These are phyloP conservation scores for Rhynchospora breviuscula DNA, from an alignment of 176 grass and related monocot species.

Conservation along the genomic window DNA sequence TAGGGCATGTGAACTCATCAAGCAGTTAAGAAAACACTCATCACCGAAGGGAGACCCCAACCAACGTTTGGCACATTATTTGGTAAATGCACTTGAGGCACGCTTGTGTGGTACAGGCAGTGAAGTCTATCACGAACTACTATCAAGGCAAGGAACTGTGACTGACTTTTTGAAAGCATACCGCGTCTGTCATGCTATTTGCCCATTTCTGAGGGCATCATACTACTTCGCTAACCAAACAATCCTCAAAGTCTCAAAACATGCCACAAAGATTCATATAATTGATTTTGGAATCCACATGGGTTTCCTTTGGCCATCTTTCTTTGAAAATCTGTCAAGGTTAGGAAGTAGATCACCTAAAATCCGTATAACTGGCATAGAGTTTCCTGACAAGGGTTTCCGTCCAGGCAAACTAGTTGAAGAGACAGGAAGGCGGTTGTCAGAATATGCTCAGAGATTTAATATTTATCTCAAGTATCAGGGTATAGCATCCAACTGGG, in stretches of 20 bases:
- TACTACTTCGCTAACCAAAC: constrained; percentile 50
- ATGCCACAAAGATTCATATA: constrained; percentile 40
- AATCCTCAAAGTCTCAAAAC: constrained; percentile 28
- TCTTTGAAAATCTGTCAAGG: constrained; percentile 39
- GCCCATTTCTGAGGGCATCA: constrained; percentile 35
- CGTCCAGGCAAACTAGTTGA: constrained; percentile 39
- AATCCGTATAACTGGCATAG: constrained; percentile 52
- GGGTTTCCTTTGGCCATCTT: constrained; percentile 53
- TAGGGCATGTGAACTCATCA: constrained; percentile 32
- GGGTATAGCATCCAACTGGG: constrained; percentile 52
- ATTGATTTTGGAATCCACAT: constrained; percentile 53
- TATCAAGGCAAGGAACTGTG: constrained; percentile 26
- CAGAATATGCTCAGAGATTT: constrained; percentile 59
- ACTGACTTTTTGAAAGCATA: constrained; percentile 38
- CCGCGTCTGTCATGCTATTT: constrained; percentile 31
- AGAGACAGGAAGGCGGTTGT: constrained; percentile 40
- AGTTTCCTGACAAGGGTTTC: constrained; percentile 38
- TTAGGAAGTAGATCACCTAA: constrained; percentile 20
- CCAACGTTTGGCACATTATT: constrained; percentile 49
- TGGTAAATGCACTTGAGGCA: constrained; percentile 55
- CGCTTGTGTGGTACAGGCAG: constrained; percentile 43
- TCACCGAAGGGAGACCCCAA: constrained; percentile 36
- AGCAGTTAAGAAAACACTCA: constrained; percentile 45
- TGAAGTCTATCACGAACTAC: constrained; percentile 32
- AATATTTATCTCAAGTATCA: constrained; percentile 49